phyloP scores from a whole-genome alignment of 2,329 filamentous ascomycete species.

The Cercospora nicotianae region DNA sequence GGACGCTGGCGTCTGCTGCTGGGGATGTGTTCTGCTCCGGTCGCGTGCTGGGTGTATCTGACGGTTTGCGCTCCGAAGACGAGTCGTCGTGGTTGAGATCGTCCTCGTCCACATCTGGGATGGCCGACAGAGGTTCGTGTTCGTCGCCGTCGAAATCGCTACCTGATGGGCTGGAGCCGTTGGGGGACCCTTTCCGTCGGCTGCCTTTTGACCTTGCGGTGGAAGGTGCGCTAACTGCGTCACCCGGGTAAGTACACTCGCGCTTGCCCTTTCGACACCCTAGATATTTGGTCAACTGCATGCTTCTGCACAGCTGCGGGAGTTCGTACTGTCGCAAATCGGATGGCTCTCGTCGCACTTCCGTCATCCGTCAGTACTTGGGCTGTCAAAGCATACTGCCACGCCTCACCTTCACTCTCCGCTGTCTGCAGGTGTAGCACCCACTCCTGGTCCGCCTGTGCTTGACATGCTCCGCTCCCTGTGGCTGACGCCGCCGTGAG shows the following conservation, averaged over 20 bases:
- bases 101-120: conserved; percentile 50
- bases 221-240: conserved; percentile 52
- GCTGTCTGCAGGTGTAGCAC: conserved; percentile 86
- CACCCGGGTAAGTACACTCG: conserved; percentile 86
- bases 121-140: conserved; percentile 43
- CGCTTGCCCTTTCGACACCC: conserved; percentile 90
- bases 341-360: conserved; percentile 90
- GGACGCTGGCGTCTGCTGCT: conserved; percentile 47
- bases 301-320: background rate
- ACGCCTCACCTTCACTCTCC: conserved; percentile 70
- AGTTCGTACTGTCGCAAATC: conserved; percentile 69
- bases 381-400: background rate
- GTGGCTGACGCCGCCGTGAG: conserved; percentile 33
- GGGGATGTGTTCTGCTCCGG: conserved; percentile 54
- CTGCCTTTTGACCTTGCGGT: conserved; percentile 47
- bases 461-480: conserved; percentile 71
- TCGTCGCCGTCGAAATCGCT: conserved; percentile 49
- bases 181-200: conserved; percentile 48
- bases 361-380: conserved; percentile 24
- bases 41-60: conserved; percentile 40
- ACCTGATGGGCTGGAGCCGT: conserved; percentile 53
- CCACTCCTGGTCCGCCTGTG: conserved; percentile 91
- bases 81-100: conserved; percentile 35
- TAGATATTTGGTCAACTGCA: conserved; percentile 34
- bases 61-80: conserved; percentile 38